Evolutionary conservation across 2,329 filamentous ascomycete species (phyloP).

Genomic region (Colletotrichum sp.): DNA sequence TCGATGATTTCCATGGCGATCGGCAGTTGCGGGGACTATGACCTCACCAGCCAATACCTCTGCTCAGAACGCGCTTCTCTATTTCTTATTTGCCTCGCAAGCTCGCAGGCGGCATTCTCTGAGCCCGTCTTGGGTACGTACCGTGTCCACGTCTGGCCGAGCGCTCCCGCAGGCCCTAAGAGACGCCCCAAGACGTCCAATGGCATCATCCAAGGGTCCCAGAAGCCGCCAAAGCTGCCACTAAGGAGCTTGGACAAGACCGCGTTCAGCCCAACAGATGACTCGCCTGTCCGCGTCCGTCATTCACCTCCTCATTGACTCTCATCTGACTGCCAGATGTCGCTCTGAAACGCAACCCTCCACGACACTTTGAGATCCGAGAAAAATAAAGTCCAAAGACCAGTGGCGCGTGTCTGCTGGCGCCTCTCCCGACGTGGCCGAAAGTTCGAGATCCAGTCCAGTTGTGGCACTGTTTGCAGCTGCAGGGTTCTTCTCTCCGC

Average conservation of each 20-base stretch:
- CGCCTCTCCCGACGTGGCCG: constrained; percentile 3
- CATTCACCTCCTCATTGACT: neutral
- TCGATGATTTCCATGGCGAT: constrained; percentile 19
- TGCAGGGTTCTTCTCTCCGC: neutral
- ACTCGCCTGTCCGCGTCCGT: constrained; percentile 1
- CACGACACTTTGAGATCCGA: neutral
- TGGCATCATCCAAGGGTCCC: constrained; percentile 20
- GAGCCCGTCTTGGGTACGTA: neutral
- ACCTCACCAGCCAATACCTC: constrained; percentile 20
- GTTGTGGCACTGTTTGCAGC: neutral
- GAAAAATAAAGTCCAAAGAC: neutral
- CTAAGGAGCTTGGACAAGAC: constrained; percentile 5
- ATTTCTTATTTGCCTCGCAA: neutral
- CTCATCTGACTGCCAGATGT: neutral
- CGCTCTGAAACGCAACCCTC: neutral
- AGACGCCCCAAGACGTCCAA: neutral
- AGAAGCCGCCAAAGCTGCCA: constrained; percentile 7
- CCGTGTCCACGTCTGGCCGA: neutral
- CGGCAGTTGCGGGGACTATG: constrained; percentile 24
- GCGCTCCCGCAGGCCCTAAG: neutral
- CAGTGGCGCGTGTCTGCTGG: neutral
- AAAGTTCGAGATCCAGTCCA: neutral
- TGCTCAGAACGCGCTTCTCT: neutral
- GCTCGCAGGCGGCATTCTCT: neutral
- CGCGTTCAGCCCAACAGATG: constrained; percentile 11